Evolutionary conservation across 139 green algal genomes (phyloP).

Genomic region (Asterochloris sp.): DNA sequence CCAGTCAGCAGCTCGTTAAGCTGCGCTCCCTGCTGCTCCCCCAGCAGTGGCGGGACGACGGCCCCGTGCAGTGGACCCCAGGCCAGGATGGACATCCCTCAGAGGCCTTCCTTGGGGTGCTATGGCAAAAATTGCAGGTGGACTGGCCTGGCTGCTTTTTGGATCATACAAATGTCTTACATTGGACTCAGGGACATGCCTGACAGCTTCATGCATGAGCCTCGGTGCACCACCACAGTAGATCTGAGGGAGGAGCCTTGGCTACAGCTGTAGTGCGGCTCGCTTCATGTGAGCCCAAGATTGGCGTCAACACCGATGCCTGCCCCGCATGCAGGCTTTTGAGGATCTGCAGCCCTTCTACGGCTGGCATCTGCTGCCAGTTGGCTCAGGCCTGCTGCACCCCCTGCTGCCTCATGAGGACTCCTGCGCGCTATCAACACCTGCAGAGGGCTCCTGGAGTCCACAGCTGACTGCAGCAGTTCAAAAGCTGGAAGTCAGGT

Average conservation of each 20-base stretch:
- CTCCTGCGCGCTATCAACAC: background rate
- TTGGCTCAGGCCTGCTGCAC: background rate
- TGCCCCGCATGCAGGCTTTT: conserved; percentile 2
- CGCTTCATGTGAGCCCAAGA: too few species aligned
- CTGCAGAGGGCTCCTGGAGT: background rate
- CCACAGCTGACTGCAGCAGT: background rate
- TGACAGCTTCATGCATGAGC: too few species aligned
- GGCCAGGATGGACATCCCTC: background rate
- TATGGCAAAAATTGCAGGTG: conserved; percentile 38
- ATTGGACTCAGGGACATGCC: too few species aligned
- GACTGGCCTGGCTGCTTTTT: background rate
- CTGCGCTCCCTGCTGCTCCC: conserved; percentile 38
- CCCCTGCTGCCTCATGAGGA: background rate
- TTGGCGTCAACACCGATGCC: background rate
- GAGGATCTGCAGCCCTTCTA: conserved; percentile 4
- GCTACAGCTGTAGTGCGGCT: too few species aligned
- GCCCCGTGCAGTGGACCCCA: background rate
- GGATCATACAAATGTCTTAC: too few species aligned
- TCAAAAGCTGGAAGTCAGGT: background rate
- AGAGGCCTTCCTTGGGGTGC: conserved; percentile 28
- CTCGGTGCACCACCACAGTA: too few species aligned
- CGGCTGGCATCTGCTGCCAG: conserved; percentile 47
- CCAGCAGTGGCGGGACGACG: background rate
- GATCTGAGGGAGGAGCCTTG: too few species aligned
- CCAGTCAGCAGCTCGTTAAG: conserved; percentile 14